Base-by-base conservation (phyloP, 2,329 filamentous ascomycete genomes). In the Beauveria australis region DNA sequence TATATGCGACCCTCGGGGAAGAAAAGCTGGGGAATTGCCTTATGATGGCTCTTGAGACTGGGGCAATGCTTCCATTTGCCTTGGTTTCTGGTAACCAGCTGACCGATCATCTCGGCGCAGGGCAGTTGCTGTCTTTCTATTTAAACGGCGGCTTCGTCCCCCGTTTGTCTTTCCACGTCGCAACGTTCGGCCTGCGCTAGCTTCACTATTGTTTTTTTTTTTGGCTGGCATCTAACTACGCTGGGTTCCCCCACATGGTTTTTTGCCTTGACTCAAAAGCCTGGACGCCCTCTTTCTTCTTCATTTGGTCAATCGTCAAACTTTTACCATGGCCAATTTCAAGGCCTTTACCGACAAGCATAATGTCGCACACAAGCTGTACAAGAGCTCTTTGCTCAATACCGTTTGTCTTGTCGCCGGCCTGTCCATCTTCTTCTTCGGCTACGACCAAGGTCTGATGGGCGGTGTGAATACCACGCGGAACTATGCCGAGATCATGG, bases 401-500 rank as follows among this genome's bases (percentile, higher is more conserved):
- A 80, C 81, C 43, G 81, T 89, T 71, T 88, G 88, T 69, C 79
- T 78, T 53, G 75, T 88, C 16, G 85, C 86, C 1, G 85, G 78
- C 1, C 70, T 89, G 16, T 87, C 84, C 16, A 89, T 88, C 64
- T 85, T 88, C 71, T 88, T 89, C 76, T 88, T 88, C 66, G 86
- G 79, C 44, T 81, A 81, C 66, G 80, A 83, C 63, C 80, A 82
- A 66, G 80, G 78, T 49, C 72, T 80, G 64, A 86, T 80, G 84
- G 81, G 82, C 19, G 86, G 86, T 60, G 85, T 89, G 14, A 89
- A 89, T 71, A 85, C 82, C 52, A 78, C 84, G 44, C 79, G 80
- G 54, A 73, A 88, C 69, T 89, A 89, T 67, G 82, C 86, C 55
- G 75, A 82, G 43, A 73, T 82, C 10, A 89, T 89, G 85, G 79